Base-by-base conservation (phyloP, 805 yeast species). In the Metschnikowia proteae region DNA sequence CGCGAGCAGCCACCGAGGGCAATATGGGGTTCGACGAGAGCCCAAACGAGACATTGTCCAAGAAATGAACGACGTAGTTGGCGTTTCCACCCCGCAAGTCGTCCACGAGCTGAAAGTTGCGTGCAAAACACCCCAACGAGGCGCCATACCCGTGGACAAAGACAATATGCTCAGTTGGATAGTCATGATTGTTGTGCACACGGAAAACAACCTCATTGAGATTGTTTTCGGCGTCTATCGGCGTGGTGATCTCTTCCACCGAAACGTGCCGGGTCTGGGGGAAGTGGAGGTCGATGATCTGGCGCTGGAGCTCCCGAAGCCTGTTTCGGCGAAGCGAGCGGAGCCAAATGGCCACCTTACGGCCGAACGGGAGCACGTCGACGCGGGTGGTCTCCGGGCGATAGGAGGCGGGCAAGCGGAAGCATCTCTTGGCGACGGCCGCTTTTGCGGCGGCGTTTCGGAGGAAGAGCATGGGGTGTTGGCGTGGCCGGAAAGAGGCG, bases 71-170 rank as follows among this genome's bases (percentile, higher is more conserved):
- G 39, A 71, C 70, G 56, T 75, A 77, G 38, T 73, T 72, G 51
- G 51, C 69, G 39, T 49, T 60, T 53, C 53, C 54, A 40, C 61
- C 65, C 42, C 49, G 47, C 39, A 65, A 58, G 22, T 63, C 43
- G 51, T 60, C 70, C 42, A 80, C 60, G 6, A 73, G 59, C 48
- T 74, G 75, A 48, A 78, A 72, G 51, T 80, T 80, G 44, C 81
- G 68, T 30, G 80, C 81, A 67, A 78, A 80, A 63, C 82, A 78
- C 2, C 83, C 83, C 13, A 71, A 60, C 0, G 81, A 71, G 1
- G 84, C 82, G 0, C 81, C 84, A 60, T 76, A 80, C 0, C 84
- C 84, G 56, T 80, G 84, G 22, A 80, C 48, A 64, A 80, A 73
- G 3, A 79, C 83, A 23, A 80, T 52, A 58, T 78, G 69, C 49